These are phyloP conservation scores for Sphaerulina musiva DNA, from an alignment of 2,329 filamentous ascomycete genomes.

Conservation along the genomic window DNA sequence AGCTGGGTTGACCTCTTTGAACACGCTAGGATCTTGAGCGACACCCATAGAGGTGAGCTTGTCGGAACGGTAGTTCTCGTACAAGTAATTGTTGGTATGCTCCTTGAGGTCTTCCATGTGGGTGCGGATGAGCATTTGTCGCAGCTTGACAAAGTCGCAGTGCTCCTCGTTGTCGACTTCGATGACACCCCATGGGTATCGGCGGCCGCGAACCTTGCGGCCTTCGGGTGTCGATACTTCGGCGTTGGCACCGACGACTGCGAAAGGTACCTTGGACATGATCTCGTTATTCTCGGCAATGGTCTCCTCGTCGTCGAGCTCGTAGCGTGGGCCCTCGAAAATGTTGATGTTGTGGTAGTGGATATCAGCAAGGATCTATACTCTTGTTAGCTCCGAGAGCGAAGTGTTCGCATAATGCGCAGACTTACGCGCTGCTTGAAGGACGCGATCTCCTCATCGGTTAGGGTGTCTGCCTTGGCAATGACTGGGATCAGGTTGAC, in stretches of 20 bases:
- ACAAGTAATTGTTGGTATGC: constrained; percentile 97
- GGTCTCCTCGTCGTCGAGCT: constrained; percentile 98
- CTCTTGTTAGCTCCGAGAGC: constrained; percentile 18
- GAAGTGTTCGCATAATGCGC: not conserved
- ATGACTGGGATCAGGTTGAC: constrained; percentile 99
- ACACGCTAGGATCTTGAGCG: constrained; percentile 95
- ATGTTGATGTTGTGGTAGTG: constrained; percentile 97
- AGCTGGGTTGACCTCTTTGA: constrained; percentile 99
- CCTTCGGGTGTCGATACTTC: constrained; percentile 89
- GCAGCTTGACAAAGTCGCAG: constrained; percentile 98
- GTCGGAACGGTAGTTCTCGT: constrained; percentile 99
- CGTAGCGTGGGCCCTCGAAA: constrained; percentile 96
- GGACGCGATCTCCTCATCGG: constrained; percentile 85
- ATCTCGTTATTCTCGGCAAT: constrained; percentile 99
- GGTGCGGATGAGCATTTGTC: constrained; percentile 98
- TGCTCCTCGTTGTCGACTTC: constrained; percentile 99
- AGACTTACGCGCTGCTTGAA: constrained; percentile 91
- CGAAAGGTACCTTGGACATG: constrained; percentile 99
- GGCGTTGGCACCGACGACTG: constrained; percentile 91
- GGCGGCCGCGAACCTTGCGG: constrained; percentile 89
- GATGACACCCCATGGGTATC: constrained; percentile 97
- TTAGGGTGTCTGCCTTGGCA: constrained; percentile 95
- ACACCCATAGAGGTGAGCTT: constrained; percentile 99
- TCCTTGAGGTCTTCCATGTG: constrained; percentile 99
- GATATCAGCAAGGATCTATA: constrained; percentile 90